Conservation (phyloP, 495 filamentous ascomycete species). For the Aspergillus conjunctus region DNA sequence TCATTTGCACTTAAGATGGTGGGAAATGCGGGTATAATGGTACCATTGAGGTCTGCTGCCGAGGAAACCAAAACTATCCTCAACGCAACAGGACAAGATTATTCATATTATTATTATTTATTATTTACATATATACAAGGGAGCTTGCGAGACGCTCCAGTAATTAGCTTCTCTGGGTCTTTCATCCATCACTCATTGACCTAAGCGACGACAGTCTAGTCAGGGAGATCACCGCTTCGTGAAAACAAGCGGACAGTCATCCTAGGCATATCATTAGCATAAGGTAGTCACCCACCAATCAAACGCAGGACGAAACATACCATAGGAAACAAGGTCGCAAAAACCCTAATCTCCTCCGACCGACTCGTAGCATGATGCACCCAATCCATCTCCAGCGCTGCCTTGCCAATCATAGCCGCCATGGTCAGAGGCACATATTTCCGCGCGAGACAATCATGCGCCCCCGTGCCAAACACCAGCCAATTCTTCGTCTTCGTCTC, state of each 20-base stretch:
- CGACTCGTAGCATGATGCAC: slow-evolving; percentile 71
- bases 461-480: slow-evolving; percentile 89
- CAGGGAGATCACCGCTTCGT: not conserved
- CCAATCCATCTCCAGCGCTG: slow-evolving; percentile 82
- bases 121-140: no score
- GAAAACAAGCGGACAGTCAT: slow-evolving; percentile 1
- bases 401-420: slow-evolving; percentile 85
- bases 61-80: no score
- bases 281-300: not conserved
- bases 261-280: not conserved
- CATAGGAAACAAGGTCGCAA: slow-evolving; percentile 93
- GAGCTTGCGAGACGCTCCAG: no score
- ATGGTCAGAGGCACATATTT: slow-evolving; percentile 84
- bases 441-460: slow-evolving; percentile 91
- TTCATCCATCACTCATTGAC: no score
- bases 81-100: no score
- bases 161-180: no score
- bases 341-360: slow-evolving; percentile 92
- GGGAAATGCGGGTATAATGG: no score
- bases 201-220: no score
- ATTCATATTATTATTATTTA: no score
- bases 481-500: slow-evolving; percentile 93
- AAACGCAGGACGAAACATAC: slow-evolving; percentile 39
- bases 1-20: no score
- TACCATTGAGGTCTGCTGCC: no score